A percentile compares a stretch with the other conserved stretches of the same genome.
These are phyloP conservation scores for Phytophthora quininea DNA, from an alignment of 352 stramenopile genomes.

Conservation along the genomic window DNA sequence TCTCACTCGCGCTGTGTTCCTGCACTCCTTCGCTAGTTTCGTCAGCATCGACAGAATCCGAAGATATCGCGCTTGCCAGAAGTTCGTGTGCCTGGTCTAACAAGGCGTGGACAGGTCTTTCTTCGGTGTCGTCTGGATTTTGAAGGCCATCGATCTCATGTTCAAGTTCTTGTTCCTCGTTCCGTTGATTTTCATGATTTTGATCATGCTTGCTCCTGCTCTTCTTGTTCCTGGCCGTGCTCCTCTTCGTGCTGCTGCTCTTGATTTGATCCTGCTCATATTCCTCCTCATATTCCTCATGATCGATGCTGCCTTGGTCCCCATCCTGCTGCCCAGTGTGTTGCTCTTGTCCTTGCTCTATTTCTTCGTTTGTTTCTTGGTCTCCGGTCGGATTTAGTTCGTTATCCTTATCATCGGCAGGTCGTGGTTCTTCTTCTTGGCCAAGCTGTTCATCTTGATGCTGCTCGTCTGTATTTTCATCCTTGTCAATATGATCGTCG, in stretches of 20 bases:
- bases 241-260: slow-evolving; percentile 3
- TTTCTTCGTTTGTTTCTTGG: not conserved
- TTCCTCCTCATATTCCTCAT: slow-evolving; percentile 22
- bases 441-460: too few species aligned
- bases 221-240: not conserved
- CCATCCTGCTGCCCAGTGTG: slow-evolving; percentile 7
- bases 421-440: too few species aligned
- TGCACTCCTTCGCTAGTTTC: slow-evolving; percentile 7
- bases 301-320: slow-evolving; percentile 11
- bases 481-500: too few species aligned
- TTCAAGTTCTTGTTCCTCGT: too few species aligned
- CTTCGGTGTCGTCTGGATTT: not conserved
- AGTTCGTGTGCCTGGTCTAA: slow-evolving; percentile 27
- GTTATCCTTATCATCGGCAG: too few species aligned
- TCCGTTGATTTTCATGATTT: too few species aligned
- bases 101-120: slow-evolving; percentile 4
- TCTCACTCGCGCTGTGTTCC: not conserved
- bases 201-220: slow-evolving; percentile 1
- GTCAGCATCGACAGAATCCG: slow-evolving; percentile 10
- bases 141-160: too few species aligned
- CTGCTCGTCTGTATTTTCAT: too few species aligned
- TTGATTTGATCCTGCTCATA: not conserved
- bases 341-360: slow-evolving; percentile 1
- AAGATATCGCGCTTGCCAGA: slow-evolving; percentile 11
- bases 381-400: too few species aligned